Evolutionary conservation across 2,329 filamentous ascomycete genomes (phyloP).

Genomic region (Sclerotinia spermophila): DNA sequence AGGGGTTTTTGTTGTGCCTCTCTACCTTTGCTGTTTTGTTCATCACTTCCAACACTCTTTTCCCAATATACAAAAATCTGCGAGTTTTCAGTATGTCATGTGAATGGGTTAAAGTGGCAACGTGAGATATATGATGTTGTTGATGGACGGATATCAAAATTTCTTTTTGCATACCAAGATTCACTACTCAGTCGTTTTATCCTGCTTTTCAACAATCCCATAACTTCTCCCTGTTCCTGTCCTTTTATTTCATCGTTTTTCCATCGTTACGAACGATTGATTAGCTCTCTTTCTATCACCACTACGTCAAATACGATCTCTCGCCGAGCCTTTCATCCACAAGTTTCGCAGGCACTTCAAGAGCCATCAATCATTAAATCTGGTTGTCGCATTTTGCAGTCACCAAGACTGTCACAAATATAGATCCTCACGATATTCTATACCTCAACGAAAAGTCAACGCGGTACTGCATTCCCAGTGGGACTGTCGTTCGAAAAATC

Average conservation of each 20-base stretch:
- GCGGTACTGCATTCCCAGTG: background rate
- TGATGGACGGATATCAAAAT: background rate
- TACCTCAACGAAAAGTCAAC: background rate
- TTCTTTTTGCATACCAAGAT: background rate
- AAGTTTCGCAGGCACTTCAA: background rate
- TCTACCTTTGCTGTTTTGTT: background rate
- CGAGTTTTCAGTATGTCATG: background rate
- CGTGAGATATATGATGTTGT: background rate
- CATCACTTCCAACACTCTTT: background rate
- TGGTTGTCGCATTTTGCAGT: background rate
- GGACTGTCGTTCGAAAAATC: background rate
- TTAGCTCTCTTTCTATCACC: background rate
- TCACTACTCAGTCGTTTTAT: background rate
- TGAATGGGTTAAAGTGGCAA: background rate
- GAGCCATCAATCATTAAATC: background rate
- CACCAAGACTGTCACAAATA: background rate
- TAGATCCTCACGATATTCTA: background rate
- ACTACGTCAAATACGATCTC: background rate
- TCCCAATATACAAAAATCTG: too few relatives aligned
- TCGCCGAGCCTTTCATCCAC: background rate
- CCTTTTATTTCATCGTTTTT: background rate
- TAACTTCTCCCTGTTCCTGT: too few relatives aligned
- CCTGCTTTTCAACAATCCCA: background rate
- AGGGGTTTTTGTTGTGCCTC: background rate
- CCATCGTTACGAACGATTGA: background rate